Base-by-base conservation (phyloP, 345 rosid genomes). In the Viola odorata region DNA sequence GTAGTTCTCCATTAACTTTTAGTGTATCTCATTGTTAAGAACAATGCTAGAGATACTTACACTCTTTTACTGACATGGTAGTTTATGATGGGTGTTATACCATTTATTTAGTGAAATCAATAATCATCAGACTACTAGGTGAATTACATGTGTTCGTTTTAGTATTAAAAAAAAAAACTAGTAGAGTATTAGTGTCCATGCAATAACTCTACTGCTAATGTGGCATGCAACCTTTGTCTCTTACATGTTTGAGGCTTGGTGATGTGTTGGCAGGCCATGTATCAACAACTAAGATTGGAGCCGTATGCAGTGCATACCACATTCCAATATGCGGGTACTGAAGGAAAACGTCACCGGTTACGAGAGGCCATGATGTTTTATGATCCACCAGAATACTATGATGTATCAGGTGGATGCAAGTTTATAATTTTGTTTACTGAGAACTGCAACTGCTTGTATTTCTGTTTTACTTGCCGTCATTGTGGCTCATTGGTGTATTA, bases 271-370 rank as follows among this genome's bases (percentile, higher is more conserved):
- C 81, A 94, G 99, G 91, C 92, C 56, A 82, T 82, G 85, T 80
- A 86, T 80, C 82, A 86, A 62, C 96, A 90, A 70, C 86, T 94
- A 40, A 85, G 89, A 60, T 74, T 94, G 77, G 89, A 90, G 70
- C 95, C 99, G 51, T 94, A 88, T 58, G 97, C 97, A 8, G 67
- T 94, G 73, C 99, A 94, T 75, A 94, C 99, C 69, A 94, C 99
- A 14, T 94, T 88, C 74, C 99, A 94, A 60, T 94, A 85, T 79
- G 97, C 81, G 55, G 99, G 96, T 55, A 94, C 99, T 3, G 99
- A 88, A 61, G 99, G 99, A 64, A 90, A 90, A 83, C 91, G 99
- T 50, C 97, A 94, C 58, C 84, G 99, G 59, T 74, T 94, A 62
- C 85, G 99, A 60, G 99, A 94, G 62, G 96, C 76, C 67, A 90